Conservation (phyloP, 148 eudicot genomes). For the Nyssa sinensis region DNA sequence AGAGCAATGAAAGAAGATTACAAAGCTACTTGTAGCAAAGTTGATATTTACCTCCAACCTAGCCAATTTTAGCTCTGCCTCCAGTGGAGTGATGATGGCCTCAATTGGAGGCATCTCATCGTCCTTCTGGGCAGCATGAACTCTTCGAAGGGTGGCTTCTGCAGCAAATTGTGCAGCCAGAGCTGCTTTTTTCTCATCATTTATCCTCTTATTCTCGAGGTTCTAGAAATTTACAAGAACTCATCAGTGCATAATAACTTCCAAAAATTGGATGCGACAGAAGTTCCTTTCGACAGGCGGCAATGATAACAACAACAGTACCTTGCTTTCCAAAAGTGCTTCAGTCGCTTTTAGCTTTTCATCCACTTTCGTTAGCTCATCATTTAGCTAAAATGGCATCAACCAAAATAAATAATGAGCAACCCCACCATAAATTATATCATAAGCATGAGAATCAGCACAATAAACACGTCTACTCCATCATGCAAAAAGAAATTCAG, state of each 20-base stretch:
- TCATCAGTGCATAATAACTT: constrained; percentile 14
- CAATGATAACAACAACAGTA: constrained; percentile 18
- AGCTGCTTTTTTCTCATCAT: constrained; percentile 85
- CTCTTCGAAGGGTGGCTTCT: constrained; percentile 97
- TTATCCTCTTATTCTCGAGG: constrained; percentile 78
- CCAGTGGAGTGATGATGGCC: constrained; percentile 90
- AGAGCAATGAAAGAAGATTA: no score
- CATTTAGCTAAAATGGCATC: constrained; percentile 54
- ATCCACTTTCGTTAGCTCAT: constrained; percentile 69
- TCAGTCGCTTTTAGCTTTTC: constrained; percentile 79
- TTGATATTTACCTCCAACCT: constrained; percentile 62
- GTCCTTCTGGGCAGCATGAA: constrained; percentile 94
- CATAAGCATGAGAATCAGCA: not conserved
- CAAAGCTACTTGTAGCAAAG: not conserved
- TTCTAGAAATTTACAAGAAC: constrained; percentile 47
- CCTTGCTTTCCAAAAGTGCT: constrained; percentile 89
- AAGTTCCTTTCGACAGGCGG: not conserved
- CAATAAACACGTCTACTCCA: not conserved
- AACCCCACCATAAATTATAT: not conserved
- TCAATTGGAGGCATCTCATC: constrained; percentile 97
- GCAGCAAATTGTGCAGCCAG: constrained; percentile 98
- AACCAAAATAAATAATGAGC: not conserved
- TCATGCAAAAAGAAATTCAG: not conserved
- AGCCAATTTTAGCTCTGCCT: constrained; percentile 88
- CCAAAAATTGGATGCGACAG: not conserved